These are phyloP conservation scores for Jasminum sambac DNA, from an alignment of 257 asterid species.

Conservation along the genomic window DNA sequence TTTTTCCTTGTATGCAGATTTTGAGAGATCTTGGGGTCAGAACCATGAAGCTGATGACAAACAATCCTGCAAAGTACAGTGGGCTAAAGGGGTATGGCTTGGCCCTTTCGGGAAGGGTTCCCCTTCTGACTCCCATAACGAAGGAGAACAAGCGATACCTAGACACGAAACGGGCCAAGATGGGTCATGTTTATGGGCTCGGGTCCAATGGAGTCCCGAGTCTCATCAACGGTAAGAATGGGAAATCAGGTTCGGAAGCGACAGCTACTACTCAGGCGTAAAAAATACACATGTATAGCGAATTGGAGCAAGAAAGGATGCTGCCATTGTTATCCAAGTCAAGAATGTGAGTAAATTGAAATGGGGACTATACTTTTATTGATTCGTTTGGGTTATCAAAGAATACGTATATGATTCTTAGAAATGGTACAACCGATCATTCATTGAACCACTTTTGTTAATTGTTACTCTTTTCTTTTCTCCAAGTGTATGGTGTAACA, in stretches of 20 bases:
- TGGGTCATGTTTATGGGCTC: constrained; percentile 89
- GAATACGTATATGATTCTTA: constrained; percentile 16
- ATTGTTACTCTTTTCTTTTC: neutral
- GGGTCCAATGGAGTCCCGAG: constrained; percentile 55
- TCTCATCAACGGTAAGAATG: constrained; percentile 44
- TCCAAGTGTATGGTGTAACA: constrained; percentile 1
- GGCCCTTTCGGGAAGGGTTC: constrained; percentile 80
- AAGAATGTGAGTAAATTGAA: constrained; percentile 3
- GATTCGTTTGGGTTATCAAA: neutral
- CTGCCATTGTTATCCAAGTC: neutral
- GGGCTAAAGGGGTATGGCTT: constrained; percentile 96
- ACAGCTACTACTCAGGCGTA: constrained; percentile 27
- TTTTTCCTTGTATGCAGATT: constrained; percentile 58
- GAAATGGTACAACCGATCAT: constrained; percentile 5
- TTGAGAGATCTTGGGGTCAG: constrained; percentile 93
- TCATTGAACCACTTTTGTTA: constrained; percentile 29
- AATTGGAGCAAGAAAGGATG: neutral
- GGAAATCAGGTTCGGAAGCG: constrained; percentile 28
- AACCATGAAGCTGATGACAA: constrained; percentile 96
- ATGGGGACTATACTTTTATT: constrained; percentile 7
- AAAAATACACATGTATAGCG: neutral
- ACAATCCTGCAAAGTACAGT: constrained; percentile 88
- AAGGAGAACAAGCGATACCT: constrained; percentile 82
- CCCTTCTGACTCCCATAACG: constrained; percentile 73
- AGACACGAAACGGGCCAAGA: constrained; percentile 87